A percentile compares a stretch with the other conserved stretches of the same genome.
phyloP scores from a whole-genome alignment of 148 eudicot species.

The Euryodendron excelsum region DNA sequence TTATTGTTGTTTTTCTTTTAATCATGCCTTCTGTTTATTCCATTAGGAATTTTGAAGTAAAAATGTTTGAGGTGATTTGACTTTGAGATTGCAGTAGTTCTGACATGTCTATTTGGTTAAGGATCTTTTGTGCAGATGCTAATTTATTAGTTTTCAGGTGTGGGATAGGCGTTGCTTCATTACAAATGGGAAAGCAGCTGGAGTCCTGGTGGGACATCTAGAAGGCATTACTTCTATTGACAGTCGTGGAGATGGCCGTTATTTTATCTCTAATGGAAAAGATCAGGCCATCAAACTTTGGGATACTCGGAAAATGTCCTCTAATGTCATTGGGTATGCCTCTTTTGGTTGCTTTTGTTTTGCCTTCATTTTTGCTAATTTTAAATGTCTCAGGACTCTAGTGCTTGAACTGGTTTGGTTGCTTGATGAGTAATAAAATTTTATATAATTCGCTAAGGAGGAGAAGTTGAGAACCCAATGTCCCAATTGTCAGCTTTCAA shows the following conservation, averaged over 20 bases:
- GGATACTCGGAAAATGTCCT: conserved; percentile 91
- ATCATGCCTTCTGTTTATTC: not conserved
- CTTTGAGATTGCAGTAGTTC: not conserved
- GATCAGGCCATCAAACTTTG: conserved; percentile 86
- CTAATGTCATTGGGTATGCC: conserved; percentile 50
- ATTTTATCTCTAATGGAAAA: conserved; percentile 95
- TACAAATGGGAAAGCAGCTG: conserved; percentile 56
- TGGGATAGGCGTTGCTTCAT: conserved; percentile 93
- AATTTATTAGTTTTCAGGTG: conserved; percentile 47
- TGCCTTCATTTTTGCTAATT: not conserved
- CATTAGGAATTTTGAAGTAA: too few relatives aligned
- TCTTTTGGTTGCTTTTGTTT: not conserved
- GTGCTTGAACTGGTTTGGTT: conserved; percentile 1
- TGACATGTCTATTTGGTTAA: not conserved
- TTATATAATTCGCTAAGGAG: not conserved
- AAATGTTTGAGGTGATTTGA: too few relatives aligned
- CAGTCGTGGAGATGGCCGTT: conserved; percentile 91
- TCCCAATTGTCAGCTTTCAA: conserved; percentile 4
- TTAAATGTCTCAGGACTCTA: not conserved
- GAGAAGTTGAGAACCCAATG: not conserved
- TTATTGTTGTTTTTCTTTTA: not conserved
- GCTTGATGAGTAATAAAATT: not conserved
- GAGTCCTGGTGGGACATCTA: conserved; percentile 73
- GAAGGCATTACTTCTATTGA: conserved; percentile 90
- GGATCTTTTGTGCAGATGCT: not conserved